These are phyloP conservation scores for Collybiopsis confluens DNA, from an alignment of 768 basidiomycete genomes.

Conservation along the genomic window DNA sequence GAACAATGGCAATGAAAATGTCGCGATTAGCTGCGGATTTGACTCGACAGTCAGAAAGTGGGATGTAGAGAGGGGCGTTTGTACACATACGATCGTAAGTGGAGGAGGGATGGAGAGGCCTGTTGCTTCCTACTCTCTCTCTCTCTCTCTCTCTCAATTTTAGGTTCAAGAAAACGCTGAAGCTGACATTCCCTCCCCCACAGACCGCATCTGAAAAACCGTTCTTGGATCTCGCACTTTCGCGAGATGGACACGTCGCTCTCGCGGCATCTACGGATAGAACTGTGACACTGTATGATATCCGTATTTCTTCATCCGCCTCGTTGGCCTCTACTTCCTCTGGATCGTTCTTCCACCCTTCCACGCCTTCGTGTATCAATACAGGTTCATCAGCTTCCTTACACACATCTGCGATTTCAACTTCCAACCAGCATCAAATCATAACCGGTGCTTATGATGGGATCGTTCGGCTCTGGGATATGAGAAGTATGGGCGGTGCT, in stretches of 20 bases:
- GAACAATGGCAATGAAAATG: constrained; percentile 18
- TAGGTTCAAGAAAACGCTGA: constrained; percentile 2
- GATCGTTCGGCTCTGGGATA: constrained; percentile 72
- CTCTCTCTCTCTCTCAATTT: not conserved
- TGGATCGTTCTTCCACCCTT: constrained; percentile 51
- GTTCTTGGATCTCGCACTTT: constrained; percentile 60
- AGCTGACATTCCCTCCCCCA: no score
- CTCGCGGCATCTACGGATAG: constrained; percentile 73
- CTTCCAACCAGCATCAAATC: constrained; percentile 44
- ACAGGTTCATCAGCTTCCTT: no score
- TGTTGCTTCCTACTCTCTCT: not conserved
- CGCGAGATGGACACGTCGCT: constrained; percentile 36
- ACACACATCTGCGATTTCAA: no score
- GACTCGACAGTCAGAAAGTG: constrained; percentile 88
- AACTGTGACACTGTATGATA: constrained; percentile 66
- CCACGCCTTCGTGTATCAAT: constrained; percentile 64
- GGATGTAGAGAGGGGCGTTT: constrained; percentile 80
- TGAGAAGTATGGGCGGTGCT: constrained; percentile 62
- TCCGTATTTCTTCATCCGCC: constrained; percentile 40
- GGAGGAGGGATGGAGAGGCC: not conserved
- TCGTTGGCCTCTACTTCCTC: constrained; percentile 27
- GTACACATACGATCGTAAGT: constrained; percentile 65
- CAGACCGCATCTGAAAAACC: constrained; percentile 72
- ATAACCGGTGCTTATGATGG: constrained; percentile 78
- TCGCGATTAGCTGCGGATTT: constrained; percentile 76